Evolutionary conservation across 352 stramenopile species (phyloP), one percentile per base, ranked within the genome.

Genomic region (Blastocystis sp.): DNA sequence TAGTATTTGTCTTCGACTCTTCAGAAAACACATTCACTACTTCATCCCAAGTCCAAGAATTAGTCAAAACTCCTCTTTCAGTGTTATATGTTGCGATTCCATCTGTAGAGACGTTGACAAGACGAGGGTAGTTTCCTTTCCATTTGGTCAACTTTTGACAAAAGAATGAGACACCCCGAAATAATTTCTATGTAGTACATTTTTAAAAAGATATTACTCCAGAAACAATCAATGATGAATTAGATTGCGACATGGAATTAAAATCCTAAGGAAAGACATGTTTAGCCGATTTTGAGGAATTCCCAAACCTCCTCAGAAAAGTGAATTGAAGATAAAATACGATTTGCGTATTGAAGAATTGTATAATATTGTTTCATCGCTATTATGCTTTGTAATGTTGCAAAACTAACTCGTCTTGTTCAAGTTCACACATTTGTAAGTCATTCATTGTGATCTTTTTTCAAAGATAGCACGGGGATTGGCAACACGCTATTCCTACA

Each of bases 91-190:
- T 85, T 39, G 47, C 20, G 24, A 85, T 68, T 24, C 73, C 73
- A 16, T 85, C 73, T 39, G 13, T 24, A 2, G 73, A 85, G n/a
- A 85, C 43, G 1, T 20, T 30, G 9, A 85, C 53, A 43, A 85
- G 16, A 54, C 73, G 73, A 24, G 26, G 18, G 47, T 85, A 85
- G n/a, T 6, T 66, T 0, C 73, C 73, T 68, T 65, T 66, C 73
- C 73, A 85, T 20, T 85, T 85, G 26, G 50, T 50, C 7, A 85
- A 26, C 56, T 85, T 85, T 26, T n/a, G 59, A 45, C 73, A 85
- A 7, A 66, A 66, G 26, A 68, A 85, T 18, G 73, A 85, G 6
- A 85, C 47, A 47, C 73, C 70, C 50, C 26, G 26, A 9, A 64
- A 85, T 5, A 37, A 8, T 69, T 68, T 85, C 73, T 85, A 85